Evolutionary conservation across 768 basidiomycete species (phyloP).

Genomic region (Mycena olivaceomarginata): DNA sequence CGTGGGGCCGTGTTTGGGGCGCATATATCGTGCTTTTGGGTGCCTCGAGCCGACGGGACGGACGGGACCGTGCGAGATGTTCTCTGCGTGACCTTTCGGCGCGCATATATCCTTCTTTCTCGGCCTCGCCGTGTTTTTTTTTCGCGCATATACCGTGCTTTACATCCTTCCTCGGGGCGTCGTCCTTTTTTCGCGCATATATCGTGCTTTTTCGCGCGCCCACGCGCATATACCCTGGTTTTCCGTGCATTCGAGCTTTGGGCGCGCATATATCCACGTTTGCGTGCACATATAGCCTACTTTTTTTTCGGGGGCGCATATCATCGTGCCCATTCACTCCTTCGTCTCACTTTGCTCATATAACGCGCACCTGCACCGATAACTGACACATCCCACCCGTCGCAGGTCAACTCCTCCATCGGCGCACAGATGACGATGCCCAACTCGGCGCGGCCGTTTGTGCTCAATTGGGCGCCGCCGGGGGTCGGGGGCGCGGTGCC

Average conservation of each 20-base stretch:
- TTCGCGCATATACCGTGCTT: background rate
- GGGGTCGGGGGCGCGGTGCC: conserved; percentile 45
- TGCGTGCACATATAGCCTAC: no score
- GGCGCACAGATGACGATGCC: conserved; percentile 82
- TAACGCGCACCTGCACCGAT: background rate
- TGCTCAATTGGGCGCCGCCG: conserved; percentile 84
- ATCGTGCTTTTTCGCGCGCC: background rate
- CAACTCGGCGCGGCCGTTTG: conserved; percentile 88
- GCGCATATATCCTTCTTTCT: background rate
- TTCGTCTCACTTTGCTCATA: no score
- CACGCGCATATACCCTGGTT: no score
- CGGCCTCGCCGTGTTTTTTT: background rate
- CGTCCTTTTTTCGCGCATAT: background rate
- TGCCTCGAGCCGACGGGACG: no score
- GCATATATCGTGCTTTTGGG: no score
- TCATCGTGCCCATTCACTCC: background rate
- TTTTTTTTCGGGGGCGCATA: background rate
- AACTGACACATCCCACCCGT: no score
- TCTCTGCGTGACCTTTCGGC: background rate
- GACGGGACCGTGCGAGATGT: no score
- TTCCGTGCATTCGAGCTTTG: background rate
- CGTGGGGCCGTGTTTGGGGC: no score
- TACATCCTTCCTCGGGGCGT: no score
- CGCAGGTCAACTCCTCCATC: conserved; percentile 80
- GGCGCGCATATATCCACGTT: conserved; percentile 18